Percentiles rank a stretch among this genome's conserved stretches.
phyloP scores from a whole-genome alignment of 352 stramenopile species.

The Phytophthora capsici region DNA sequence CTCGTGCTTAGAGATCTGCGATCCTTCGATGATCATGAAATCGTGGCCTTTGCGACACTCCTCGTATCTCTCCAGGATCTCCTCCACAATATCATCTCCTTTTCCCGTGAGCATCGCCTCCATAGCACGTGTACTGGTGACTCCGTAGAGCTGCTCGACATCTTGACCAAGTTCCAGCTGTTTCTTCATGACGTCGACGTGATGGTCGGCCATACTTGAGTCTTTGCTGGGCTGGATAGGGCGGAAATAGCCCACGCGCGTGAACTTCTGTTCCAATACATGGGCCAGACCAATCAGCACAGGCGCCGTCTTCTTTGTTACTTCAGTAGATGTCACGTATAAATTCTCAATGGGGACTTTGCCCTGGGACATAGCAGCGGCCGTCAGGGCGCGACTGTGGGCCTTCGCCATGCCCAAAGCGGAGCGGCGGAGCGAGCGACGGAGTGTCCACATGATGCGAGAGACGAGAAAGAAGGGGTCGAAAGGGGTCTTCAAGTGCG shows the following conservation, averaged over 20 bases:
- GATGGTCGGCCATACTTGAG: constrained; percentile 54
- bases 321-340: constrained; percentile 75
- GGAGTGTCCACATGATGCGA: constrained; percentile 29
- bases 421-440: constrained; percentile 33
- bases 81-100: constrained; percentile 70
- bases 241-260: constrained; percentile 78
- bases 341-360: constrained; percentile 64
- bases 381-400: constrained; percentile 39
- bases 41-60: constrained; percentile 61
- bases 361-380: constrained; percentile 42
- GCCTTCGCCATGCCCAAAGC: constrained; percentile 16
- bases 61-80: constrained; percentile 74
- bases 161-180: constrained; percentile 60
- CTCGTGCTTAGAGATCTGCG: constrained; percentile 68
- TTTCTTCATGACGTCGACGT: constrained; percentile 71
- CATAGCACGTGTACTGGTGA: constrained; percentile 62
- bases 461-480: not conserved
- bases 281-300: constrained; percentile 73
- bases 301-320: constrained; percentile 67
- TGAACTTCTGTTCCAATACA: constrained; percentile 78
- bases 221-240: constrained; percentile 59
- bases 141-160: constrained; percentile 55
- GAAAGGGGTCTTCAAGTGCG: constrained; percentile 9
- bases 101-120: constrained; percentile 63
- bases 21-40: constrained; percentile 88